Evolutionary conservation across 2,329 filamentous ascomycete genomes (phyloP), one percentile per base, ranked within the genome.

Genomic region (Penicillium aurantiogriseum): DNA sequence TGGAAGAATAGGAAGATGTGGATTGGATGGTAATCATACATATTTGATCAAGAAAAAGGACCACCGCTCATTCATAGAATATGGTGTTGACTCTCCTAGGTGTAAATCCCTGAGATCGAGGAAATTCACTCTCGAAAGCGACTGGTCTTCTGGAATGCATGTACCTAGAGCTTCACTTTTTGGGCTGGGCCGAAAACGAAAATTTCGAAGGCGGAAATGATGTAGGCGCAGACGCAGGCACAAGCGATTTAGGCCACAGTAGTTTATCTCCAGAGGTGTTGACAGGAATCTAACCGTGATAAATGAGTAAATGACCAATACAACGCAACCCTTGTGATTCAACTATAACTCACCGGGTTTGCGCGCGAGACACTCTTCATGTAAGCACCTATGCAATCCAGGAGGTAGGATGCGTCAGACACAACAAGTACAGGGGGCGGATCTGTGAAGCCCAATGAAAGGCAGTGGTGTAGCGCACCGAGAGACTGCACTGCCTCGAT

Each of bases 391-490:
- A 55, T 23, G 21, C 52, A 55, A 29, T 55, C 52, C 5, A 42
- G n/a, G 3, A 55, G 38, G n/a, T 55, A 55, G 1, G 52, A 50
- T 13, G 52, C 45, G 8, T 55, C 52, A 3, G 45, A 50, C 17
- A 55, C 45, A 5, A 50, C 52, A n/a, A 55, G 36, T 2, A 55
- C 38, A 6, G 45, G 52, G 1, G 52, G 52, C 8, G 45, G 36
- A 2, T 55, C 45, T 7, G 45, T 1, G 19, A 43, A 40, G 8
- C 52, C 45, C 11, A 55, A 13, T 11, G 52, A 55, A 27, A 55
- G 29, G 31, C 36, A 50, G 25, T 55, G 52, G 5, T 55, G 52
- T 1, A 55, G 45, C 23, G 45, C 52, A 7, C 38, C 21, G 6
- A 55, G 45, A 27, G 52, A 50, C 17, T 55, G 52, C 9, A 51